phyloP scores from a whole-genome alignment of 1,139 yeast genomes.

The Lipomyces yarrowii region DNA sequence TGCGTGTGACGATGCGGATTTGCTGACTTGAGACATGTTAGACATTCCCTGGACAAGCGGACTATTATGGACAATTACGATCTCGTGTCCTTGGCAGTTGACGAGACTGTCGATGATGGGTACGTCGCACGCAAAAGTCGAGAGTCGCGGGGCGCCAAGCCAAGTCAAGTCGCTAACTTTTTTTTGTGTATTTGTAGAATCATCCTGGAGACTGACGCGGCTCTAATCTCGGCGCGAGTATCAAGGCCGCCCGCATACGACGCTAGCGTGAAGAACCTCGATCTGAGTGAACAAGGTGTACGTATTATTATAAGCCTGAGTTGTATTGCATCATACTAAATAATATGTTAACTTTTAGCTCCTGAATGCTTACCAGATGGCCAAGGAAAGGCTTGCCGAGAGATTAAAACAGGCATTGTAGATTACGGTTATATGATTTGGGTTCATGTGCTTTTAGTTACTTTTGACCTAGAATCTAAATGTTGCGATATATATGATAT shows the following conservation, averaged over 20 bases:
- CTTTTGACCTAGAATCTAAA: neutral
- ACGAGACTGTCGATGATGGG: constrained; percentile 82
- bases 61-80: constrained; percentile 84
- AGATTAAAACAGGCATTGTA: constrained; percentile 29
- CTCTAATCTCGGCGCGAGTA: constrained; percentile 84
- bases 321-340: constrained; percentile 9
- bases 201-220: constrained; percentile 85
- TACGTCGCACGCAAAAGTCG: constrained; percentile 9
- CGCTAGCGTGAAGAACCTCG: constrained; percentile 66
- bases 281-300: constrained; percentile 78
- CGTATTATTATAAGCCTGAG: constrained; percentile 2
- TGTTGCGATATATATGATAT: neutral
- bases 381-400: constrained; percentile 82
- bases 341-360: constrained; percentile 41
- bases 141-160: no score
- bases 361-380: constrained; percentile 86
- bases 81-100: constrained; percentile 80
- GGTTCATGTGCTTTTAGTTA: neutral
- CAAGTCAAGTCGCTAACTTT: neutral
- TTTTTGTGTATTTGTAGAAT: constrained; percentile 50
- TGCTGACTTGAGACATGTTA: neutral
- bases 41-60: constrained; percentile 72
- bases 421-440: neutral
- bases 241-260: constrained; percentile 78
- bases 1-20: neutral